Evolutionary conservation across 1,284 basidiomycete species (phyloP).

Genomic region (Sporisorium reilianum): DNA sequence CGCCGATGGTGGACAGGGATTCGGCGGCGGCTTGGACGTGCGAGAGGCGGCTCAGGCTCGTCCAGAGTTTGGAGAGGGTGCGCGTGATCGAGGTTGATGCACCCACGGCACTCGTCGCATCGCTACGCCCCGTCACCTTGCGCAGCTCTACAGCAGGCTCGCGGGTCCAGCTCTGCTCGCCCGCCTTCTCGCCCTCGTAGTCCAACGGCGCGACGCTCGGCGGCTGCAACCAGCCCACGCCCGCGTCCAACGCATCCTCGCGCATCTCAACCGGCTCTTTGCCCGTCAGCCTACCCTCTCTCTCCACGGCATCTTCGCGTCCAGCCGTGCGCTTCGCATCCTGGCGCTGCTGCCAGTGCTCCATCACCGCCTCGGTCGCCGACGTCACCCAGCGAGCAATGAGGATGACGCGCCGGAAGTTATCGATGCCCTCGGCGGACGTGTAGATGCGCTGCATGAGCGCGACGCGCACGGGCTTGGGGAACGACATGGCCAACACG

Average conservation of each 20-base stretch:
- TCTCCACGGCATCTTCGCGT: not conserved
- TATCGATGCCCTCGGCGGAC: constrained; percentile 42
- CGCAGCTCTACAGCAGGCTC: constrained; percentile 22
- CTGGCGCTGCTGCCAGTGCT: constrained; percentile 33
- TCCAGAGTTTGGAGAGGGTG: constrained; percentile 9
- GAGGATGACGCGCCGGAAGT: constrained; percentile 41
- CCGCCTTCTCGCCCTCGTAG: constrained; percentile 1
- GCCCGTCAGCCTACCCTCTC: constrained; percentile 16
- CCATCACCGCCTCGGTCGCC: constrained; percentile 41
- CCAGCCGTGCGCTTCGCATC: not conserved
- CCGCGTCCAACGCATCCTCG: constrained; percentile 16
- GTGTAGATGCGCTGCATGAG: constrained; percentile 52
- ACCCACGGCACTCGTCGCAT: constrained; percentile 30
- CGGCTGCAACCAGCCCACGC: constrained; percentile 30
- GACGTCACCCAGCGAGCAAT: constrained; percentile 43
- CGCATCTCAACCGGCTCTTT: constrained; percentile 23
- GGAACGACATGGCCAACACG: constrained; percentile 27
- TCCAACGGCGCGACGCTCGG: constrained; percentile 27
- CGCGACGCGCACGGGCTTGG: constrained; percentile 25
- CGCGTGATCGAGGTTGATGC: constrained; percentile 3
- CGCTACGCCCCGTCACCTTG: constrained; percentile 35
- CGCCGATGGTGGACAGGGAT: constrained; percentile 35
- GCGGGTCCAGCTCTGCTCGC: constrained; percentile 8
- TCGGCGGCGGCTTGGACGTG: constrained; percentile 22
- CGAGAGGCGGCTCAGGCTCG: constrained; percentile 6